These are phyloP conservation scores for Cymbopogon flexuosus DNA, from an alignment of 202 grass and related monocot species.

Conservation along the genomic window DNA sequence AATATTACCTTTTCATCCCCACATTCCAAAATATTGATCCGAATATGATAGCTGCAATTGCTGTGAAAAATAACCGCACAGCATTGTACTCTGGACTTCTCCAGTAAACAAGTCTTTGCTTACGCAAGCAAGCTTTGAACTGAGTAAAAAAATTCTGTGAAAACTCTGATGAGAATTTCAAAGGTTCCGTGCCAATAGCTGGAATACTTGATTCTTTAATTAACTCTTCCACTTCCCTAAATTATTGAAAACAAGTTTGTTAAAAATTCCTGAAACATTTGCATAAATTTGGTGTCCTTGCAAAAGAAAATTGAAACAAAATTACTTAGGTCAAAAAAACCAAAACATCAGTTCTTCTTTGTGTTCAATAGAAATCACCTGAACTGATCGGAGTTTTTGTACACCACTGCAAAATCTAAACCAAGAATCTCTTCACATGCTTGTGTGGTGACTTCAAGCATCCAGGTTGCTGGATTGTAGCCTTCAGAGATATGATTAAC, in stretches of 20 bases:
- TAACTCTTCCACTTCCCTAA: conserved; percentile 45
- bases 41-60: conserved; percentile 50
- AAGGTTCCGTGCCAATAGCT: conserved; percentile 35
- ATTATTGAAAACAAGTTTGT: conserved; percentile 15
- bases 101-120: conserved; percentile 75
- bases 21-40: conserved; percentile 75
- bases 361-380: conserved; percentile 34
- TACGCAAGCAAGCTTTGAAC: conserved; percentile 46
- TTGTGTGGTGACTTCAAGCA: conserved; percentile 65
- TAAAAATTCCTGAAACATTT: background rate
- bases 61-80: conserved; percentile 54
- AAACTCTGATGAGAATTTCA: conserved; percentile 56
- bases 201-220: conserved; percentile 51
- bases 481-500: conserved; percentile 43
- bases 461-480: conserved; percentile 81
- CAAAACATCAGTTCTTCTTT: background rate
- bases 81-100: conserved; percentile 73
- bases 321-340: background rate
- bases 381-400: conserved; percentile 63
- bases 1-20: conserved; percentile 49
- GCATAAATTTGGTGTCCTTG: background rate
- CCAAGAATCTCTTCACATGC: conserved; percentile 59
- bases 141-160: conserved; percentile 49
- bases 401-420: conserved; percentile 53
- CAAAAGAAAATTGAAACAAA: background rate